Evolutionary conservation across 768 basidiomycete genomes (phyloP).

Genomic region (Antrodiella citrinella): DNA sequence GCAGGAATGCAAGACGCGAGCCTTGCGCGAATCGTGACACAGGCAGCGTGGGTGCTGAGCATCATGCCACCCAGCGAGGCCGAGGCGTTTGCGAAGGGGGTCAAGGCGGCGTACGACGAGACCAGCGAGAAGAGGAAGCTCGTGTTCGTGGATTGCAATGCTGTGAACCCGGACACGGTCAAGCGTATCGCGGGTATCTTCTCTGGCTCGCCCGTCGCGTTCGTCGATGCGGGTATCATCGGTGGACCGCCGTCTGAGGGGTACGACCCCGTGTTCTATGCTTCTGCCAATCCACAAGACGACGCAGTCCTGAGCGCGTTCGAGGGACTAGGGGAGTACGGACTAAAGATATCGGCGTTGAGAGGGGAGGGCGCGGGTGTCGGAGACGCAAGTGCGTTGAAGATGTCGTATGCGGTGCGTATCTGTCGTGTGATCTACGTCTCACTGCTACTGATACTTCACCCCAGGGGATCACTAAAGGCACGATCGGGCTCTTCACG

Average conservation of each 20-base stretch:
- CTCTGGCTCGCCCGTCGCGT: slow-evolving; percentile 27
- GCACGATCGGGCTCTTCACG: slow-evolving; percentile 41
- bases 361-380: slow-evolving; percentile 39
- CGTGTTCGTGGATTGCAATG: slow-evolving; percentile 49
- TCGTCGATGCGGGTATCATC: slow-evolving; percentile 52
- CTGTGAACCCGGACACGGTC: slow-evolving; percentile 43
- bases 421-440: not conserved
- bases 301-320: slow-evolving; percentile 30
- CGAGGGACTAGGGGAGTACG: slow-evolving; percentile 31
- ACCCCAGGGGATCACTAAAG: slow-evolving; percentile 49
- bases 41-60: slow-evolving; percentile 42
- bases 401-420: slow-evolving; percentile 57
- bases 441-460: not conserved
- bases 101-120: slow-evolving; percentile 20
- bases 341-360: slow-evolving; percentile 38
- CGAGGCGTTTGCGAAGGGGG: slow-evolving; percentile 32
- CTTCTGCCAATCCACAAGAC: slow-evolving; percentile 31
- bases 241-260: slow-evolving; percentile 42
- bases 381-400: slow-evolving; percentile 54
- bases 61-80: slow-evolving; percentile 54
- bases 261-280: slow-evolving; percentile 50
- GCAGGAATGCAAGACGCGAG: slow-evolving; percentile 41
- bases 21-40: slow-evolving; percentile 28
- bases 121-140: slow-evolving; percentile 11
- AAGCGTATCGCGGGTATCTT: slow-evolving; percentile 41